Evolutionary conservation across 2,329 filamentous ascomycete genomes (phyloP).

Genomic region (Karstenula rhodostoma): DNA sequence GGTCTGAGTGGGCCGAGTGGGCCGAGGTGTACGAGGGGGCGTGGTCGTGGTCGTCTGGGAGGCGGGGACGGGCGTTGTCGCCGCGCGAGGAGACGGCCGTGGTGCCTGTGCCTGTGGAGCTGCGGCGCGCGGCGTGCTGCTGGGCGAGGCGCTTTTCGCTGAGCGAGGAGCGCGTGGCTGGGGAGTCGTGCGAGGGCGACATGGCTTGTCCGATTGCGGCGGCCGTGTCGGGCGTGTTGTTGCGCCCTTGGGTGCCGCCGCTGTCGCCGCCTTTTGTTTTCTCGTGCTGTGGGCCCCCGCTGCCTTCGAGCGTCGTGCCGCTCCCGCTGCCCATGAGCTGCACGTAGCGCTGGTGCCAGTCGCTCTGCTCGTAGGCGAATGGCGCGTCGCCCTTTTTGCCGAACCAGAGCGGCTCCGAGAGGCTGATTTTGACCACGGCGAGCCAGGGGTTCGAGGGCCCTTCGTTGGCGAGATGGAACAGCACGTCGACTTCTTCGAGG

Average conservation of each 20-base stretch:
- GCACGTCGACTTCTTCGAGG: slow-evolving; percentile 73
- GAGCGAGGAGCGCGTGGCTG: background rate
- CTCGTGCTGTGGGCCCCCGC: background rate
- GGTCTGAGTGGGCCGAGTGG: slow-evolving; percentile 13
- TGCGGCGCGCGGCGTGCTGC: background rate
- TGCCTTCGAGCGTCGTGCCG: slow-evolving; percentile 9
- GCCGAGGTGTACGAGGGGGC: background rate
- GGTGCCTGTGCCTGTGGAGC: slow-evolving; percentile 7
- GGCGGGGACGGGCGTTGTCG: background rate
- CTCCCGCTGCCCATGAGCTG: slow-evolving; percentile 1
- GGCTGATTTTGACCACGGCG: slow-evolving; percentile 58
- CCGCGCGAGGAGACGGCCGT: background rate
- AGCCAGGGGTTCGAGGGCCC: slow-evolving; percentile 57
- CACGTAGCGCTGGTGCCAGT: slow-evolving; percentile 35
- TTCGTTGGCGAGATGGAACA: slow-evolving; percentile 64
- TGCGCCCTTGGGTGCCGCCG: slow-evolving; percentile 20
- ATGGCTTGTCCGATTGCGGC: slow-evolving; percentile 2
- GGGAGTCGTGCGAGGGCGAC: background rate
- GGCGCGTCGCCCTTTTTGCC: slow-evolving; percentile 64
- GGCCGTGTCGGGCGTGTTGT: slow-evolving; percentile 9
- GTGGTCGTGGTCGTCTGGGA: background rate
- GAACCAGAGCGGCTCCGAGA: slow-evolving; percentile 63
- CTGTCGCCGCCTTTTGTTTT: slow-evolving; percentile 21
- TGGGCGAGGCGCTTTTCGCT: background rate
- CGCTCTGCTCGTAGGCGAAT: slow-evolving; percentile 55